Base-by-base conservation (phyloP, 177 flowering plant species). In the Vitis hybrid region DNA sequence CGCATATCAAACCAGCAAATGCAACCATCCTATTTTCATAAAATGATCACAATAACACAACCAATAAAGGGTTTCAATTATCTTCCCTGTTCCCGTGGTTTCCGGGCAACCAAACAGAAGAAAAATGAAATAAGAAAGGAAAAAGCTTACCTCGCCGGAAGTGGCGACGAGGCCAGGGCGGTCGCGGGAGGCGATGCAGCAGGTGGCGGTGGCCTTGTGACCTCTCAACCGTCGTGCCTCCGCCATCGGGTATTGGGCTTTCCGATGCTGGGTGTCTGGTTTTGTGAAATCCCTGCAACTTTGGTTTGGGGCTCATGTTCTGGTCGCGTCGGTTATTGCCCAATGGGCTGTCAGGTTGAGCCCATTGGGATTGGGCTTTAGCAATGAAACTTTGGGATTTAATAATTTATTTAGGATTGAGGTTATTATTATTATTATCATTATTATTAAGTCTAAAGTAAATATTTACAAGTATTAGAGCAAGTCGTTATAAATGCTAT, bases 1-100 rank as follows among this genome's bases (percentile, higher is more conserved):
- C 98, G 82, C 89, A 93, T 71, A 71, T 95, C 98, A 74, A 89
- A 91, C 88, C 89, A 91, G 86, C 98, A 91, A 64, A 93, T 79
- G 76, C 88, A 71, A n/a, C 99, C 99, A 84, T 93, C 99, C 97
- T 95, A 72, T 40, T 70, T 59, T 6, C 70, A 77, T n/a, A 19
- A 24, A 51, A 65, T 55, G 15, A 27, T 19, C 10, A 19, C 49
- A 62, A 64, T 18, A 69, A 60, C 32, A 62, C 15, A 51, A 15
- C 52, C 2, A 30, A 60, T 15, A 56, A 64, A 49, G 13, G 19
- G 18, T 49, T 6, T 13, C 11, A 40, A 40, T 40, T 40, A 40
- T 6, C 46, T 40, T 40, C 1, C 4, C 50, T 2, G 15, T 64
- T 64, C 52, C 52, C 56, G 50, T 17, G 35, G 10, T 8, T 49